Evolutionary conservation across 2,329 filamentous ascomycete species (phyloP), one percentile per base, ranked within the genome.

Genomic region (Claviceps sp.): DNA sequence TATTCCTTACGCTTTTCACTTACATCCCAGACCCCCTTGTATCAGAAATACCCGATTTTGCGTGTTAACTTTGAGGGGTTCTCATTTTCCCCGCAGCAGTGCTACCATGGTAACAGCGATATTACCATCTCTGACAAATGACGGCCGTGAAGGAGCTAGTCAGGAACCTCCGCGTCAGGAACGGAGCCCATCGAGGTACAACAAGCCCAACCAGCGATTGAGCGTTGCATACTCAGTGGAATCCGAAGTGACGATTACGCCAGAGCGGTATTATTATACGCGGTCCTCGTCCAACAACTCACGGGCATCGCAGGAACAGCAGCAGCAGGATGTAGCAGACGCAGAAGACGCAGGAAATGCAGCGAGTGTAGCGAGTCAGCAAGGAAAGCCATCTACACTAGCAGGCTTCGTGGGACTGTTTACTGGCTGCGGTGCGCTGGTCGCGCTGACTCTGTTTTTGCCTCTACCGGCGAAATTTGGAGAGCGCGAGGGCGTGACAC

Each of bases 51-150:
- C 9, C 30, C 5, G 38, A 18, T 41, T 3, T 1, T 4, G 3
- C 7, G 7, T 41, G 16, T n/a, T 41, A 41, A 41, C 30, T 11
- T 34, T 34, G 30, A 11, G 9, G 30, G 30, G 30, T 11, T 34
- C 30, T 34, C 30, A 11, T 34, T 34, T 11, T 11, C 9, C 30
- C 30, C 9, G 30, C 14, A 7, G 11, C 52, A 81, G 78, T 5
- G 78, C 89, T 14, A 97, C 93, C 1, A 98, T 98, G 93, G 93
- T 98, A 20, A 97, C 93, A 8, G 93, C 93, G 3, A 88, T 95
- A 46, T 74, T 98, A 24, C 93, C 93, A 1, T 83, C 78, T 11
- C 68, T 85, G 58, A 82, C 80, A 5, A 76, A 77, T 56, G 77
- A 79, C 37, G 69, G 63, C 41, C 30, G 4, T 11, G 42, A 44